Conservation (phyloP, 2,329 filamentous ascomycete species). For the Ophiosphaerella korrae region DNA sequence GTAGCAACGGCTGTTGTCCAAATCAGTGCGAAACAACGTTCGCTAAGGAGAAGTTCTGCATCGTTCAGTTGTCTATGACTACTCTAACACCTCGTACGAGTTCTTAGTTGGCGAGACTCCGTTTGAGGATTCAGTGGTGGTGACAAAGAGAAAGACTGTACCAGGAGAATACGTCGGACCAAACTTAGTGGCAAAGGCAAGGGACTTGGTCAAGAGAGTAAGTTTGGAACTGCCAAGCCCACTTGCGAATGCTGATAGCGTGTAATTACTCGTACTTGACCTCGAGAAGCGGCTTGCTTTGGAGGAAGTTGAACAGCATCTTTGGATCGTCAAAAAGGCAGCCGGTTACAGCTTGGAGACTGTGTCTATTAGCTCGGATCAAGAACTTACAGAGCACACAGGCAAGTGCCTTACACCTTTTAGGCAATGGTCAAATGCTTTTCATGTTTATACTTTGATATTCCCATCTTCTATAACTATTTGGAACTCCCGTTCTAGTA, state of each 20-base stretch:
- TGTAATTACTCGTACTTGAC: conserved; percentile 76
- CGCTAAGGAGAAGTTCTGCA: too few relatives aligned
- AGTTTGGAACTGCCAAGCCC: conserved; percentile 31
- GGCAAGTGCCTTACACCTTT: too few relatives aligned
- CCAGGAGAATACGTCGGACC: conserved; percentile 92
- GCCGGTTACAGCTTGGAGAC: conserved; percentile 6
- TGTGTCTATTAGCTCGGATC: background rate
- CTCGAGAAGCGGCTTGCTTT: conserved; percentile 91
- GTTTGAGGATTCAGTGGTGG: conserved; percentile 92
- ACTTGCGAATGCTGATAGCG: conserved; percentile 7
- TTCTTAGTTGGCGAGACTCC: conserved; percentile 95
- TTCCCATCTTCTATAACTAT: conserved; percentile 15
- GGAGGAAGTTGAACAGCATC: conserved; percentile 85
- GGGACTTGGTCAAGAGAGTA: conserved; percentile 89
- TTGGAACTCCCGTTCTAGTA: conserved; percentile 22
- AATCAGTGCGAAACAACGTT: too few relatives aligned
- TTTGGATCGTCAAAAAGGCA: conserved; percentile 86
- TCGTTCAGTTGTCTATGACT: too few relatives aligned
- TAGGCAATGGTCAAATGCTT: too few relatives aligned
- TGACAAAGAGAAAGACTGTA: conserved; percentile 89
- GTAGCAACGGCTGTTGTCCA: too few relatives aligned
- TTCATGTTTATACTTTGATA: too few relatives aligned
- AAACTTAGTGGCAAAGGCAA: conserved; percentile 88
- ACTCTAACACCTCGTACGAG: conserved; percentile 67
- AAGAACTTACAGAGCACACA: too few relatives aligned